A percentile compares a stretch with the other conserved stretches of the same genome.
Conservation (phyloP, 2,329 filamentous ascomycete genomes). For the Furcasterigmium furcatum region DNA sequence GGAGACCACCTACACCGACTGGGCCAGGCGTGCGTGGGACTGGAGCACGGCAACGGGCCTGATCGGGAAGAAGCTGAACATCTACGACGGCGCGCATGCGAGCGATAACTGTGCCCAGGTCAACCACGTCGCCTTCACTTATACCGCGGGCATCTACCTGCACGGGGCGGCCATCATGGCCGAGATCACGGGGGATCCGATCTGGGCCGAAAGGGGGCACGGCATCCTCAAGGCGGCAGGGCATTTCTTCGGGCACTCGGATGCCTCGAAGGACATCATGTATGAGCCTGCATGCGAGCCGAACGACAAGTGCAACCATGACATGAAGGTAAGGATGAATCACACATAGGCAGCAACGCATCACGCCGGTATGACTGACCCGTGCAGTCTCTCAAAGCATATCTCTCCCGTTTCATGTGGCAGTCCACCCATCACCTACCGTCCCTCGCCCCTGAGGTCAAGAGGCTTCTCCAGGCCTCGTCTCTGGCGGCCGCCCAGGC, state of each 20-base stretch:
- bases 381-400: constrained; percentile 59
- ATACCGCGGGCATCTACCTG: constrained; percentile 63
- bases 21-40: constrained; percentile 65
- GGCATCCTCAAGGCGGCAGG: constrained; percentile 47
- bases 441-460: constrained; percentile 44
- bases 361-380: too few relatives aligned
- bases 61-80: constrained; percentile 48
- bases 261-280: constrained; percentile 40
- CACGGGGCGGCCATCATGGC: constrained; percentile 63
- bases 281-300: constrained; percentile 65
- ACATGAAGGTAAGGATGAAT: constrained; percentile 43
- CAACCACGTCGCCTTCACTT: constrained; percentile 59
- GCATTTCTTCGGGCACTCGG: constrained; percentile 43
- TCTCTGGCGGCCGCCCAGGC: constrained; percentile 52
- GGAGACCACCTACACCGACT: constrained; percentile 62
- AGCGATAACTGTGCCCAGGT: constrained; percentile 48
- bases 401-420: constrained; percentile 63
- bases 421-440: constrained; percentile 55
- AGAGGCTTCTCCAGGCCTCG: constrained; percentile 44
- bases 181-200: constrained; percentile 51
- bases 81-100: constrained; percentile 62
- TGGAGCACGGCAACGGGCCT: constrained; percentile 58
- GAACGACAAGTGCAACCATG: constrained; percentile 52
- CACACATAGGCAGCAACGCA: neutral
- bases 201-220: constrained; percentile 52